Evolutionary conservation across 2,329 filamentous ascomycete genomes (phyloP), one percentile per base, ranked within the genome.

Genomic region (Alternaria sp.): DNA sequence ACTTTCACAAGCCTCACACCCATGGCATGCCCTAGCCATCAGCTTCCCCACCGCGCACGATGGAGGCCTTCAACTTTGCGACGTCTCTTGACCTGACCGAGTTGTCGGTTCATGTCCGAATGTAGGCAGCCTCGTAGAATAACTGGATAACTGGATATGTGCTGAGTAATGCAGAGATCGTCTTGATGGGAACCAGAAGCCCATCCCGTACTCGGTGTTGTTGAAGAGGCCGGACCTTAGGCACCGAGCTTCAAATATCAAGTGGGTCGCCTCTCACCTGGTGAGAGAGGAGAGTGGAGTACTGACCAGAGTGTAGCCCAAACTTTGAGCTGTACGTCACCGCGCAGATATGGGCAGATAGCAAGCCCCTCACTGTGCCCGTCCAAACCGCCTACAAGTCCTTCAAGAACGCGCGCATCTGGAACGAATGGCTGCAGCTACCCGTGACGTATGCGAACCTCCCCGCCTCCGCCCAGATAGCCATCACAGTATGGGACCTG

Each of bases 61-160:
- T 97, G 93, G 96, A 99, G 82, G 91, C 94, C 56, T 97, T 97
- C 81, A 97, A 94, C 28, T 98, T 98, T 83, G 94, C 93, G 70
- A 93, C 90, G 76, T 97, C 96, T 63, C 91, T 93, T 69, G 89
- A 92, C 80, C 86, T 98, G 72, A 87, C 93, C 72, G 68, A 75
- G 59, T 88, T 94, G 68, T 89, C 91, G 19, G 84, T 90, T 57
- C 84, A 85, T 72, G 82, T 90, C 66, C 88, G 87, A 80, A 87
- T 90, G 88, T 90, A 82, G 67, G 86, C 15, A 17, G 11, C 46
- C 40, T 32, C n/a, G n/a, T n/a, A n/a, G n/a, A n/a, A n/a, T n/a
- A n/a, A n/a, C n/a, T n/a, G n/a, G n/a, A n/a, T n/a, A n/a, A n/a
- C n/a, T n/a, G n/a, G n/a, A n/a, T n/a, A n/a, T n/a, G n/a, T n/a